Evolutionary conservation across 1,284 basidiomycete genomes (phyloP), one percentile per base, ranked within the genome.

Genomic region (Anthracocystis setariae): DNA sequence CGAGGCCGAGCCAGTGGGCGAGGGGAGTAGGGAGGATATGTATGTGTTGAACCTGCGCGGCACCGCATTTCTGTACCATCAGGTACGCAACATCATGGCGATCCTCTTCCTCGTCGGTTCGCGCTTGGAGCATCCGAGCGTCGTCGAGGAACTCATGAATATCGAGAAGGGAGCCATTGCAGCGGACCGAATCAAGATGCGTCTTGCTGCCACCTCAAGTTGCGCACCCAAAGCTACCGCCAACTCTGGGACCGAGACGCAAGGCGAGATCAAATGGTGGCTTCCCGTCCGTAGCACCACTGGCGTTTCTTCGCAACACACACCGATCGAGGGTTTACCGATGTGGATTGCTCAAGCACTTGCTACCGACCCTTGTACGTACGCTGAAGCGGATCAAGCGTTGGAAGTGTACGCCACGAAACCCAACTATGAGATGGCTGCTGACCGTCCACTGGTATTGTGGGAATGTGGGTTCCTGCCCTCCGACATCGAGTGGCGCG

Each of bases 71-170:
- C 85, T 98, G 40, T 98, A 96, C 84, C 93, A 99, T 84, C 95
- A 98, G 86, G 96, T 98, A 12, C 88, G 95, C 40, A 93, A 97
- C 82, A 97, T 98, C 83, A 91, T 98, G 88, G 92, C 92, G 2
- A 84, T 96, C 46, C 86, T 98, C 15, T 92, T 98, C 84, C 88
- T 97, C 52, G 88, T 98, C 49, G 95, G 95, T 5, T 84, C 90
- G 0, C 87, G 90, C 0, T 86, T 94, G 38, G 96, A 99, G 82
- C 78, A 85, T 1, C 91, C 92, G 0, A 85, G 85, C 4, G 85
- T 96, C 54, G 85, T 98, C 18, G 86, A 88, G 17, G 86, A 90
- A 12, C 85, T 98, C 20, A 86, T 97, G 79, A 92, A 97, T 79
- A 88, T 88, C 20, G 74, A 86, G 0, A 56, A 65, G 15, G 77